These are phyloP conservation scores for Fusarium dlaminii DNA, from an alignment of 2,329 filamentous ascomycete genomes.

Conservation along the genomic window DNA sequence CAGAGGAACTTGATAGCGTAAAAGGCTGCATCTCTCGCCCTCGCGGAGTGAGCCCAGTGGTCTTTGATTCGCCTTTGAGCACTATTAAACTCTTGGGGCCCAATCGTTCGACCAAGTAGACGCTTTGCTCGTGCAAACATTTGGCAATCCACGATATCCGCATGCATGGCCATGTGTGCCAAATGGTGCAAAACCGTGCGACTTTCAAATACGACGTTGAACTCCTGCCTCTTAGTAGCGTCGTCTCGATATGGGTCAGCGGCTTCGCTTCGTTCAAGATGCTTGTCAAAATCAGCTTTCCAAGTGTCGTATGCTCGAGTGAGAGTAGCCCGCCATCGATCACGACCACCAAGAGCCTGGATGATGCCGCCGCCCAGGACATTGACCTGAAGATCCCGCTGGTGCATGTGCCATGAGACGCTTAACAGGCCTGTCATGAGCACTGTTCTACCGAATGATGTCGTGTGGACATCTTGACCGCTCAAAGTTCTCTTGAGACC, in stretches of 20 bases:
- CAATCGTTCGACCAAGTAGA: conserved; percentile 86
- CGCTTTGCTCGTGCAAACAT: conserved; percentile 91
- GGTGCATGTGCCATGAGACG: conserved; percentile 97
- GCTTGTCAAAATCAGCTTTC: conserved; percentile 91
- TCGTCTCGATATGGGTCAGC: conserved; percentile 65
- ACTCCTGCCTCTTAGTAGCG: conserved; percentile 69
- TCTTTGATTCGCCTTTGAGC: conserved; percentile 88
- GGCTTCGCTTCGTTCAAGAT: conserved; percentile 69
- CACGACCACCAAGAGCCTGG: conserved; percentile 82
- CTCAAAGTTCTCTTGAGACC: conserved; percentile 90
- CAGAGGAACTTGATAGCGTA: conserved; percentile 90
- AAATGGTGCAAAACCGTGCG: conserved; percentile 90
- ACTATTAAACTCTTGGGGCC: conserved; percentile 79
- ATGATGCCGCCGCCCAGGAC: conserved; percentile 79
- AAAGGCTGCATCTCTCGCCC: conserved; percentile 89
- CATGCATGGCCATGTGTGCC: conserved; percentile 97
- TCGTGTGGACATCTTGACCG: conserved; percentile 85
- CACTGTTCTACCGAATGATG: conserved; percentile 91
- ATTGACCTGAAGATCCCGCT: conserved; percentile 91
- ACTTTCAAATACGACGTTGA: conserved; percentile 79
- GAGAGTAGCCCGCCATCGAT: conserved; percentile 89
- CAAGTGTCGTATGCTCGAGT: conserved; percentile 92
- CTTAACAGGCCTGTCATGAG: conserved; percentile 94
- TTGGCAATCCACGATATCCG: conserved; percentile 96
- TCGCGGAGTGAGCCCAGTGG: conserved; percentile 86